Conservation (phyloP, 495 filamentous ascomycete genomes). For the Annulohypoxylon bovei region DNA sequence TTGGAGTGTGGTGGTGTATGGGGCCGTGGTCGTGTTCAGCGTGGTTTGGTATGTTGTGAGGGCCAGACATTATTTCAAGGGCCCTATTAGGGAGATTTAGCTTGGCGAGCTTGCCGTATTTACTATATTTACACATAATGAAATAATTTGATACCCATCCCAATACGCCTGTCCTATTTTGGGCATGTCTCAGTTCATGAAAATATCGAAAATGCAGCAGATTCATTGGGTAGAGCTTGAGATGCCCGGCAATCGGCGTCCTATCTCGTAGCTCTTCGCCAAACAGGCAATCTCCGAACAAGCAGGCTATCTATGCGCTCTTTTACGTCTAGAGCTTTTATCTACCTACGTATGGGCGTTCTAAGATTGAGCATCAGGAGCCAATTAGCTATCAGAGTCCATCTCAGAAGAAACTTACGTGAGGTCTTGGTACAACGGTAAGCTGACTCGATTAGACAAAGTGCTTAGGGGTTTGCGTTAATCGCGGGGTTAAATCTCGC, state of each 20-base stretch:
- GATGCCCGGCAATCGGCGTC: neutral
- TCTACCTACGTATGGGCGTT: too few relatives aligned
- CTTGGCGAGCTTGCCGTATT: neutral
- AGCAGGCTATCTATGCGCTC: neutral
- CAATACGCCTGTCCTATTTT: neutral
- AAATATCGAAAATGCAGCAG: neutral
- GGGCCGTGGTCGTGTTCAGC: slow-evolving; percentile 54
- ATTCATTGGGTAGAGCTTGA: neutral
- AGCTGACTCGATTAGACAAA: slow-evolving; percentile 4
- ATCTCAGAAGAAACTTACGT: neutral
- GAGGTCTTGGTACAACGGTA: neutral
- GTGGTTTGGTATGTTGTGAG: slow-evolving; percentile 57
- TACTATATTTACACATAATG: neutral
- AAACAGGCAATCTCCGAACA: neutral
- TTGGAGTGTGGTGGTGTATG: slow-evolving; percentile 57
- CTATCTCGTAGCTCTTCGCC: neutral
- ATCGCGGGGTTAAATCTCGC: slow-evolving; percentile 10
- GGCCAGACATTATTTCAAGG: slow-evolving; percentile 55
- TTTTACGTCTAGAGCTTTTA: neutral
- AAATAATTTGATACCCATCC: neutral
- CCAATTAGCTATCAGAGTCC: neutral
- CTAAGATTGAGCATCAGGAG: neutral
- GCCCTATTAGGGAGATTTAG: slow-evolving; percentile 57
- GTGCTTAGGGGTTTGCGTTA: slow-evolving; percentile 3
- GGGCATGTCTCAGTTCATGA: neutral